Conservation (phyloP, 805 yeast genomes). For the Nakazawaea ambrosiae region DNA sequence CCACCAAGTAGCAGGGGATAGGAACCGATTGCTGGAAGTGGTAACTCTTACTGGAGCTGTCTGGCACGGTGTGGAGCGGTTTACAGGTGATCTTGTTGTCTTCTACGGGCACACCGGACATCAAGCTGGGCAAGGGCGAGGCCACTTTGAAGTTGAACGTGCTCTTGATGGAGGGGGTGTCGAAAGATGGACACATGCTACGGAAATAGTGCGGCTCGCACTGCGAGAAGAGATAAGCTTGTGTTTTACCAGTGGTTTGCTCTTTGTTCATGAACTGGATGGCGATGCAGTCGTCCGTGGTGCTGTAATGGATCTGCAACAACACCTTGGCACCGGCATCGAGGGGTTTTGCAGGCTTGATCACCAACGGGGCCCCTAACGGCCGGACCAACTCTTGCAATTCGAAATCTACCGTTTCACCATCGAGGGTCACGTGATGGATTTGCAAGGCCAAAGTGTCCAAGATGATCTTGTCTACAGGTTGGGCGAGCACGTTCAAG, state of each 20-base stretch:
- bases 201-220: conserved; percentile 91
- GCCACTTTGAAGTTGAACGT: conserved; percentile 49
- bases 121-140: conserved; percentile 63
- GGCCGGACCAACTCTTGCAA: conserved; percentile 41
- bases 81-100: conserved; percentile 10
- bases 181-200: conserved; percentile 82
- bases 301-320: conserved; percentile 47
- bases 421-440: conserved; percentile 36
- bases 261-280: conserved; percentile 75
- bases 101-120: conserved; percentile 45
- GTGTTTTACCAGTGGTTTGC: conserved; percentile 65
- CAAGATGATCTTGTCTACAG: conserved; percentile 35
- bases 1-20: conserved; percentile 77
- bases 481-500: conserved; percentile 26
- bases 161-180: conserved; percentile 80
- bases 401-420: conserved; percentile 22
- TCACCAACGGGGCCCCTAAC: conserved; percentile 49
- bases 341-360: conserved; percentile 17
- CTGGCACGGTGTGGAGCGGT: conserved; percentile 3
- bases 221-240: conserved; percentile 77
- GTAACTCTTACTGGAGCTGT: conserved; percentile 24
- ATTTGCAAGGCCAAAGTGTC: conserved; percentile 65
- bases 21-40: conserved; percentile 69
- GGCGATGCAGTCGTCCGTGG: conserved; percentile 76
- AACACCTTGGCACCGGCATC: conserved; percentile 13